Evolutionary conservation across 2,329 filamentous ascomycete species (phyloP).

Genomic region (Chrysoporthe austroafricana): DNA sequence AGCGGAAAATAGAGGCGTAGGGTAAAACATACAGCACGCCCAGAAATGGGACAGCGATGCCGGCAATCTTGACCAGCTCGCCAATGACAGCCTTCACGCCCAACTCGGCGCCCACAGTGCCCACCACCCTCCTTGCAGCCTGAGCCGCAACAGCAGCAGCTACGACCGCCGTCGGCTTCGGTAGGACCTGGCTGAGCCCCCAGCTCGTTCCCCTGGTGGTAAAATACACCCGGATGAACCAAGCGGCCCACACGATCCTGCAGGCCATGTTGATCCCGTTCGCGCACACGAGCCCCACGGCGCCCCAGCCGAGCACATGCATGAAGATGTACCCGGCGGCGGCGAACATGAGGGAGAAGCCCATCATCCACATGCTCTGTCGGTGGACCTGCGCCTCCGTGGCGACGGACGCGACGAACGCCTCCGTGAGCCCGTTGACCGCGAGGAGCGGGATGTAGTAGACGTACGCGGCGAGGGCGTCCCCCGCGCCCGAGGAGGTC

Average conservation of each 20-base stretch:
- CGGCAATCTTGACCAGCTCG: constrained; percentile 53
- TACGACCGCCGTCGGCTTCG: constrained; percentile 47
- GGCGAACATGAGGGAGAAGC: constrained; percentile 78
- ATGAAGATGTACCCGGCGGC: constrained; percentile 76
- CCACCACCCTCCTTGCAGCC: constrained; percentile 41
- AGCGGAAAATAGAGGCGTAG: neutral
- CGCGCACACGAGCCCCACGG: constrained; percentile 79
- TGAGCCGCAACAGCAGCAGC: constrained; percentile 49
- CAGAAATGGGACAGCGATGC: constrained; percentile 55
- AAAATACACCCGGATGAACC: constrained; percentile 74
- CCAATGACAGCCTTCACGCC: constrained; percentile 35
- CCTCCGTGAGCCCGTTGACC: constrained; percentile 88
- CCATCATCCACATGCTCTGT: constrained; percentile 84
- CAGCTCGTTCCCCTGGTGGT: constrained; percentile 47
- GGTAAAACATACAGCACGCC: constrained; percentile 60
- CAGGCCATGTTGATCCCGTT: constrained; percentile 90
- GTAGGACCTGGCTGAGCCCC: constrained; percentile 46
- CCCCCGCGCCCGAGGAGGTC: constrained; percentile 72
- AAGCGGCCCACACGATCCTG: constrained; percentile 78
- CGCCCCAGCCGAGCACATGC: constrained; percentile 69
- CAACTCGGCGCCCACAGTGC: constrained; percentile 33
- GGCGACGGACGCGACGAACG: constrained; percentile 89
- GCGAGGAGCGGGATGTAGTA: constrained; percentile 93
- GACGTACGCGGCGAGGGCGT: constrained; percentile 79
- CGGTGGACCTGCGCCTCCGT: constrained; percentile 71